These are phyloP conservation scores for Wallemia hederae DNA, from an alignment of 1,284 basidiomycete genomes.

Conservation along the genomic window DNA sequence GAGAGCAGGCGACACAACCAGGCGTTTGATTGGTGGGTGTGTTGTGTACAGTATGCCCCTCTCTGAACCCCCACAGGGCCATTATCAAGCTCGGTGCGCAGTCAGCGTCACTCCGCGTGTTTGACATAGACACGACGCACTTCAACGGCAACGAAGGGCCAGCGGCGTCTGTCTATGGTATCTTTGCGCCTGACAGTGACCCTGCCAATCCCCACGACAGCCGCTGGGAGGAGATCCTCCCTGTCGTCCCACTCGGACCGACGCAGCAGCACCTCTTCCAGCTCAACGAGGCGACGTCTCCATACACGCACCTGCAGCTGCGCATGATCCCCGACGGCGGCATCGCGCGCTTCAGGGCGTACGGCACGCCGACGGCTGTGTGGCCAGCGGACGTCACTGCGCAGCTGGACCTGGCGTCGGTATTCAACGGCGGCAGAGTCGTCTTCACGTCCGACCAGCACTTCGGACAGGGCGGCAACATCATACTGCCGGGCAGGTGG, in stretches of 20 bases:
- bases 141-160: slow-evolving; percentile 92
- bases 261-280: slow-evolving; percentile 60
- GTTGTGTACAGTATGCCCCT: neutral
- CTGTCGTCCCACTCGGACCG: slow-evolving; percentile 44
- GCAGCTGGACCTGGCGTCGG: slow-evolving; percentile 58
- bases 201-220: neutral
- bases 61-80: slow-evolving; percentile 25
- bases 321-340: slow-evolving; percentile 94
- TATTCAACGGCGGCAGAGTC: slow-evolving; percentile 60
- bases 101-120: slow-evolving; percentile 38
- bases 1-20: slow-evolving; percentile 73
- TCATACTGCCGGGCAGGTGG: slow-evolving; percentile 73
- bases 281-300: slow-evolving; percentile 24
- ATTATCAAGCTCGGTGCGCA: slow-evolving; percentile 61
- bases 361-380: slow-evolving; percentile 42
- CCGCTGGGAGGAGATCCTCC: slow-evolving; percentile 47
- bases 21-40: slow-evolving; percentile 50
- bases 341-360: slow-evolving; percentile 61
- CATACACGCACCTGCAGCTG: slow-evolving; percentile 57
- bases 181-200: slow-evolving; percentile 17
- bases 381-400: slow-evolving; percentile 25
- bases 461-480: slow-evolving; percentile 68
- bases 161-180: slow-evolving; percentile 36
- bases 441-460: slow-evolving; percentile 67
- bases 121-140: slow-evolving; percentile 84